Evolutionary conservation across 805 yeast species (phyloP).

Genomic region (Hanseniaspora thailandica): DNA sequence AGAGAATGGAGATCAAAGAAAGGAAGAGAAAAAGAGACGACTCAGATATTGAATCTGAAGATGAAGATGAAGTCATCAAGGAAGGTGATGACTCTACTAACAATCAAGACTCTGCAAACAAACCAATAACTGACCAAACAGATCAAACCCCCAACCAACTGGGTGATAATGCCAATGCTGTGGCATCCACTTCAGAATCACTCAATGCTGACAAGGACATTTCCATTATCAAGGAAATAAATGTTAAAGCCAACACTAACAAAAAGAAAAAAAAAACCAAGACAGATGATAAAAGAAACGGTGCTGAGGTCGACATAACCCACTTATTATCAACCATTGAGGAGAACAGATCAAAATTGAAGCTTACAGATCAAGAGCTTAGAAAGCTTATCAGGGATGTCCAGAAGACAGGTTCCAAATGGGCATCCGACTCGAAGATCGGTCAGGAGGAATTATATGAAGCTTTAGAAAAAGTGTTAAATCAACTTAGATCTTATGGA

Average conservation of each 20-base stretch:
- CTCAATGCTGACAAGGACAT: not conserved
- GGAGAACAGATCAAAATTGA: conserved; percentile 60
- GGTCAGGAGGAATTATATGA: conserved; percentile 98
- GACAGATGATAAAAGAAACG: not conserved
- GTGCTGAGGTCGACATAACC: conserved; percentile 43
- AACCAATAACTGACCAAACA: not conserved
- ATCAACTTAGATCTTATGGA: conserved; percentile 80
- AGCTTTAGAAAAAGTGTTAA: conserved; percentile 89
- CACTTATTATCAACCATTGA: conserved; percentile 72
- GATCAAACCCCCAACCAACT: not conserved
- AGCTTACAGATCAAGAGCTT: conserved; percentile 69
- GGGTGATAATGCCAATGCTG: not conserved
- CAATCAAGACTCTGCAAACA: conserved; percentile 16
- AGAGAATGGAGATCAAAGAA: conserved; percentile 37
- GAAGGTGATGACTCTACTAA: conserved; percentile 21
- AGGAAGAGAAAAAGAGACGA: conserved; percentile 23
- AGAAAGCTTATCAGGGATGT: conserved; percentile 82
- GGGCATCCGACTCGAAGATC: conserved; percentile 90
- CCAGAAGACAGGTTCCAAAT: conserved; percentile 85
- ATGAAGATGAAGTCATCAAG: conserved; percentile 15
- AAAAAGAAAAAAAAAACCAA: conserved; percentile 9
- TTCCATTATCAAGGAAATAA: not conserved
- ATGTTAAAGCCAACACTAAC: not conserved
- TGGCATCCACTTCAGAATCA: not conserved
- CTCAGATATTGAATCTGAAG: conserved; percentile 18